Conservation (phyloP, 345 rosid genomes). For the Leavenworthia alabamica region DNA sequence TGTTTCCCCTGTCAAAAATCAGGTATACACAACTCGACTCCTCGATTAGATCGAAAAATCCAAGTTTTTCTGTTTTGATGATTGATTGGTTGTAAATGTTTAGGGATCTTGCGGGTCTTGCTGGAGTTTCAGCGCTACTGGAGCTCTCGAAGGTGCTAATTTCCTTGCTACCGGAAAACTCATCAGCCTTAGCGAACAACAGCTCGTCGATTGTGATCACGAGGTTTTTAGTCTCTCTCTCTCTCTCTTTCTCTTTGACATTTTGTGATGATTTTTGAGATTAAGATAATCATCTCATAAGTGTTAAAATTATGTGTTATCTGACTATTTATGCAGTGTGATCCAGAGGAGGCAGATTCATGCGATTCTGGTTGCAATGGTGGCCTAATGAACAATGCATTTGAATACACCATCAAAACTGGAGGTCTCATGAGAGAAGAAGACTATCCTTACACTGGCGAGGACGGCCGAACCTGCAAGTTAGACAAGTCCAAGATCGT, state of each 20-base stretch:
- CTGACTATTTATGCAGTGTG: conserved; percentile 50
- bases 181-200: conserved; percentile 95
- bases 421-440: conserved; percentile 92
- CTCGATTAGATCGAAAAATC: not conserved
- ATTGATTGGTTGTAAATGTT: too few relatives aligned
- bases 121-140: conserved; percentile 96
- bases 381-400: conserved; percentile 88
- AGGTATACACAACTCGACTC: conserved; percentile 56
- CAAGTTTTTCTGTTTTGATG: too few relatives aligned
- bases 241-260: not conserved
- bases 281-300: not conserved
- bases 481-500: conserved; percentile 76
- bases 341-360: conserved; percentile 67
- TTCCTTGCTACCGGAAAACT: conserved; percentile 85
- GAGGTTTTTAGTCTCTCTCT: too few relatives aligned
- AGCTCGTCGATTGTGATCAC: conserved; percentile 98
- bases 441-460: conserved; percentile 86
- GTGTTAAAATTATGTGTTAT: not conserved
- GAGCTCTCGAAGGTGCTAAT: conserved; percentile 94
- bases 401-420: conserved; percentile 74
- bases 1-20: conserved; percentile 68
- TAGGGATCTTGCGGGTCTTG: conserved; percentile 98
- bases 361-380: conserved; percentile 91
- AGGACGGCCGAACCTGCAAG: conserved; percentile 59
- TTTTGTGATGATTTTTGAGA: too few relatives aligned